Evolutionary conservation across 2,329 filamentous ascomycete genomes (phyloP), one percentile per base, ranked within the genome.

Genomic region (Aspergillus clavatus): DNA sequence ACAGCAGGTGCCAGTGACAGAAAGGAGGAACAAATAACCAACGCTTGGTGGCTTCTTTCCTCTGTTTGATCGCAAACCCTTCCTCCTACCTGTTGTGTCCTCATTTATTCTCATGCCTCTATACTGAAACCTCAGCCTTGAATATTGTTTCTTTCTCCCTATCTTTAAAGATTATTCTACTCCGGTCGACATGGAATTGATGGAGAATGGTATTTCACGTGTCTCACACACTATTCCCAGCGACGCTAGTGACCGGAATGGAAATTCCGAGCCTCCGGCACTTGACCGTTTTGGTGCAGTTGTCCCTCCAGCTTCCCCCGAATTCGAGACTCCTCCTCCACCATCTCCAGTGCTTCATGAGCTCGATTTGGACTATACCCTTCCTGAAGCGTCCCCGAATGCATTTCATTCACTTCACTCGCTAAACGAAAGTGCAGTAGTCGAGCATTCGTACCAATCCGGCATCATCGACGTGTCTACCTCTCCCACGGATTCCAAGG

Each of bases 401-500:
- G 33, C 26, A 24, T 27, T 29, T 36, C 35, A 43, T 29, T 39
- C 28, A n/a, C 29, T 37, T 26, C 35, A 29, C 14, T 38, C 38
- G 22, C 4, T 27, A 21, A 23, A 18, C 27, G 42, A 47, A 26
- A 47, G 27, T 29, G 31, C 19, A 40, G 28, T 38, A 40, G 29
- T 19, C 31, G 46, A 49, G 35, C 27, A 38, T 26, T 16, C 39
- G 18, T 36, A 16, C 36, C 42, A 42, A 54, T 39, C 60, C 59
- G 58, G 54, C 60, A 65, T 49, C 50, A 65, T 63, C 57, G 61
- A 59, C 57, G 56, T 51, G 49, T 54, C 53, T 45, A 55, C 51
- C 47, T 40, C 56, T 42, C 43, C 63, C 50, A 56, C 59, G 53
- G 40, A 53, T 59, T 58, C 62, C 57, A 61, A 62, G 58, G 57